Conservation (phyloP, 2,329 filamentous ascomycete species). For the Arachnopeziza araneosa region DNA sequence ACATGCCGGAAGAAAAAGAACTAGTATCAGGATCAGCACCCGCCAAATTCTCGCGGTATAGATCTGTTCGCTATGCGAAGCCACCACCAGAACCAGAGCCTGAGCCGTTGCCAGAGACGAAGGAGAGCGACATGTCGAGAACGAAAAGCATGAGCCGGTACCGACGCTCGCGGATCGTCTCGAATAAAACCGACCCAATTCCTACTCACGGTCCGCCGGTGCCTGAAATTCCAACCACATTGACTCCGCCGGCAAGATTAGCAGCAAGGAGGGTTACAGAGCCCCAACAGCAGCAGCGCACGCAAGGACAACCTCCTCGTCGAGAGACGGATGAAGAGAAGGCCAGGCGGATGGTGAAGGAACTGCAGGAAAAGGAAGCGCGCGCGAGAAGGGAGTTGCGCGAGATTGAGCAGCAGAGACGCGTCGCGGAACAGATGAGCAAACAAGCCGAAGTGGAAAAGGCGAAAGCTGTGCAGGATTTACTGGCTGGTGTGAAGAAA, state of each 20-base stretch:
- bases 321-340: conserved; percentile 21
- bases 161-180: conserved; percentile 21
- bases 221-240: conserved; percentile 5
- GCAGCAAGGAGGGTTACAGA: conserved; percentile 16
- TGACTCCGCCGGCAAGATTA: background rate
- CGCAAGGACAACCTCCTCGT: background rate
- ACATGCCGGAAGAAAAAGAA: conserved; percentile 20
- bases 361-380: conserved; percentile 16
- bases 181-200: conserved; percentile 2
- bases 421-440: conserved; percentile 4
- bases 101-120: conserved; percentile 16
- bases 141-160: conserved; percentile 36
- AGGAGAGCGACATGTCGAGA: conserved; percentile 24
- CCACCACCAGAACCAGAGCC: conserved; percentile 30
- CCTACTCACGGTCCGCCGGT: conserved; percentile 10
- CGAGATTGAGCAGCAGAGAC: conserved; percentile 13
- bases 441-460: conserved; percentile 11
- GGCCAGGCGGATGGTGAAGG: conserved; percentile 13
- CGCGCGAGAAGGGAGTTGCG: conserved; percentile 5
- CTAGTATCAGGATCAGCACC: conserved; percentile 14
- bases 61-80: conserved; percentile 45
- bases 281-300: conserved; percentile 8
- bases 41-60: conserved; percentile 51
- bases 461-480: conserved; percentile 15
- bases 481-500: conserved; percentile 29